Base-by-base conservation (phyloP, 2,329 filamentous ascomycete genomes). In the Curvularia sp. region DNA sequence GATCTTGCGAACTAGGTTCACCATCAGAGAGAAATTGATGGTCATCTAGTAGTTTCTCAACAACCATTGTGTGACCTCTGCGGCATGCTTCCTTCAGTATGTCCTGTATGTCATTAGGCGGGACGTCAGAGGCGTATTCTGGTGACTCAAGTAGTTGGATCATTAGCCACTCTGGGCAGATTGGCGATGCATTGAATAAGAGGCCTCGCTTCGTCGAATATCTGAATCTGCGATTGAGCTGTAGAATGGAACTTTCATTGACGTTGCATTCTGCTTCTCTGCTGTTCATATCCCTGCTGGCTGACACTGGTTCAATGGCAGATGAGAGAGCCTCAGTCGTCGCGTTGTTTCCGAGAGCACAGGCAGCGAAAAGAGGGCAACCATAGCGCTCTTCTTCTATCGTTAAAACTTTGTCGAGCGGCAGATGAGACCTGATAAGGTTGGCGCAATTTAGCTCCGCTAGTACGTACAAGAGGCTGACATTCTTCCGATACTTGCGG, bases 371-470 rank as follows among this genome's bases (percentile, higher is more conserved):
- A 41, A 51, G 24, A 51, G 49, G 35, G 24, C 8, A 51, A 1
- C 49, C 49, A 12, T 51, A 51, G 12, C 49, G 49, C 7, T 18
- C 49, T 4, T 4, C 1, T 3, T 30, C 38, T 2, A 31, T 8
- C 4, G 4, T 5, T 22, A 42, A 2, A 42, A 3, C 8, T 0
- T 24, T 2, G 0, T 5, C 5, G 4, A 5, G 6, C 0, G 24
- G 12, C 30, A 31, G 1, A 50, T 49, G 47, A 26, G 13, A n/a
- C 3, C 22, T 35, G 31, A 49, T 49, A 0, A 49, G 33, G 15
- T 49, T 49, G 15, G 20, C 47, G 8, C 33, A 49, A n/a, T 49
- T 13, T 5, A 49, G 47, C 5, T 49, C 47, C 3, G 47, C 47
- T 26, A 49, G 13, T 1, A 38, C 24, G 20, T 49, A 49, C 20